phyloP scores from a whole-genome alignment of 352 stramenopile genomes.

The Phytopythium aichiense region DNA sequence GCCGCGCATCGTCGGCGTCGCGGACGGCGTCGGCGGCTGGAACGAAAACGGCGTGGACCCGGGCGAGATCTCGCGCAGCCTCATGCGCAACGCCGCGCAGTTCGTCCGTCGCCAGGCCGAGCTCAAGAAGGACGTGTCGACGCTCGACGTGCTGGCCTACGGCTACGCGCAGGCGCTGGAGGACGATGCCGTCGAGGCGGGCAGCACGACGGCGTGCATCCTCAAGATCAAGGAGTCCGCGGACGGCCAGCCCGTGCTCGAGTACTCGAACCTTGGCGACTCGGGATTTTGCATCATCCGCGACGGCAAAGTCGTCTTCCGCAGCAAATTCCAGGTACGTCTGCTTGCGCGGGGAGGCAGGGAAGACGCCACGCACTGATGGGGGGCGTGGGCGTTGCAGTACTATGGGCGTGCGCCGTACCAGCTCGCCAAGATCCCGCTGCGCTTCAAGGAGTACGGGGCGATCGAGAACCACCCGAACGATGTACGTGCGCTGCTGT shows the following conservation, averaged over 20 bases:
- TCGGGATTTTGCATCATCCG: slow-evolving; percentile 77
- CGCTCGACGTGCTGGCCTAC: slow-evolving; percentile 49
- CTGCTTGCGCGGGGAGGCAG: background rate
- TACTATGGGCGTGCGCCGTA: slow-evolving; percentile 73
- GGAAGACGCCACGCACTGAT: background rate
- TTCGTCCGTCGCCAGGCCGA: slow-evolving; percentile 39
- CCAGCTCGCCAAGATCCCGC: slow-evolving; percentile 72
- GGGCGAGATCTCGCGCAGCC: slow-evolving; percentile 64
- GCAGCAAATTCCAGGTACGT: slow-evolving; percentile 65
- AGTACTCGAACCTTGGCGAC: slow-evolving; percentile 79
- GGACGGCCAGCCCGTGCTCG: slow-evolving; percentile 44
- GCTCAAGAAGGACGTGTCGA: slow-evolving; percentile 28
- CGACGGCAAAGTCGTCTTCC: slow-evolving; percentile 54
- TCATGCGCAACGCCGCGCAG: slow-evolving; percentile 61
- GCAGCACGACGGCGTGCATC: slow-evolving; percentile 76
- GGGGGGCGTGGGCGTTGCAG: slow-evolving; percentile 15
- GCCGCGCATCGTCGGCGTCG: slow-evolving; percentile 56
- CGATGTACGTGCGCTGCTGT: slow-evolving; percentile 33
- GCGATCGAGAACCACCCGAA: slow-evolving; percentile 74
- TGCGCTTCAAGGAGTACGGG: slow-evolving; percentile 68
- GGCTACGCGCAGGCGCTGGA: slow-evolving; percentile 53
- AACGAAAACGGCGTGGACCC: slow-evolving; percentile 82
- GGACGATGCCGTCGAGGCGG: slow-evolving; percentile 70
- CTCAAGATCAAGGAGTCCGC: slow-evolving; percentile 49
- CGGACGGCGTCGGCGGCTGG: slow-evolving; percentile 73